Percentiles rank a stretch among this genome's conserved stretches.
These are phyloP conservation scores for Tylopilus plumbeoviolaceoides DNA, from an alignment of 768 basidiomycete species.

Conservation along the genomic window DNA sequence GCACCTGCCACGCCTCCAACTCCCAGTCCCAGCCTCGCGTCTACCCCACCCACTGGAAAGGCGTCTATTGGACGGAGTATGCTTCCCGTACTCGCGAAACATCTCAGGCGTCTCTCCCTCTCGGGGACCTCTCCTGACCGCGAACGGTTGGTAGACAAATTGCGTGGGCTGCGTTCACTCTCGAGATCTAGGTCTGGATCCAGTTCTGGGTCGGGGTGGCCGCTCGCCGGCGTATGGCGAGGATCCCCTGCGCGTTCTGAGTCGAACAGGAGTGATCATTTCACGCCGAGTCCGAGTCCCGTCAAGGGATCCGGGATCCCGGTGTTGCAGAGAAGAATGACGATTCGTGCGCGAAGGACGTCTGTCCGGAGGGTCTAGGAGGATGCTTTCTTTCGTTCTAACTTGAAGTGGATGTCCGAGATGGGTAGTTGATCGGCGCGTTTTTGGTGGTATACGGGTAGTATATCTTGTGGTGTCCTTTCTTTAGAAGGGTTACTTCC, in stretches of 20 bases:
- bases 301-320: conserved; percentile 27
- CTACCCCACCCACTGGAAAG: conserved; percentile 4
- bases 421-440: too few relatives aligned
- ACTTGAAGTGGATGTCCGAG: not conserved
- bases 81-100: conserved; percentile 28
- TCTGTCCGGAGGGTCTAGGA: conserved; percentile 18
- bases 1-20: conserved; percentile 28
- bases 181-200: conserved; percentile 8
- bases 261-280: conserved; percentile 14
- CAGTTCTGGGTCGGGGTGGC: not conserved
- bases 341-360: conserved; percentile 21
- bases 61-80: conserved; percentile 23
- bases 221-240: conserved; percentile 9
- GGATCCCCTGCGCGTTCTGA: conserved; percentile 18
- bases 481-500: too few relatives aligned
- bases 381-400: not conserved
- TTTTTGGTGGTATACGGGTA: too few relatives aligned
- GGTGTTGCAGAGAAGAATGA: conserved; percentile 26
- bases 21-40: conserved; percentile 9
- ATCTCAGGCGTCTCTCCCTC: conserved; percentile 22
- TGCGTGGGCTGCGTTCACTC: conserved; percentile 21
- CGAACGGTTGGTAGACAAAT: conserved; percentile 20
- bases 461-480: too few relatives aligned
- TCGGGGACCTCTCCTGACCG: conserved; percentile 18
- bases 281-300: conserved; percentile 17